Evolutionary conservation across 805 yeast genomes (phyloP), one percentile per base, ranked within the genome.

Genomic region (Cyberlindnera euphorbiae): DNA sequence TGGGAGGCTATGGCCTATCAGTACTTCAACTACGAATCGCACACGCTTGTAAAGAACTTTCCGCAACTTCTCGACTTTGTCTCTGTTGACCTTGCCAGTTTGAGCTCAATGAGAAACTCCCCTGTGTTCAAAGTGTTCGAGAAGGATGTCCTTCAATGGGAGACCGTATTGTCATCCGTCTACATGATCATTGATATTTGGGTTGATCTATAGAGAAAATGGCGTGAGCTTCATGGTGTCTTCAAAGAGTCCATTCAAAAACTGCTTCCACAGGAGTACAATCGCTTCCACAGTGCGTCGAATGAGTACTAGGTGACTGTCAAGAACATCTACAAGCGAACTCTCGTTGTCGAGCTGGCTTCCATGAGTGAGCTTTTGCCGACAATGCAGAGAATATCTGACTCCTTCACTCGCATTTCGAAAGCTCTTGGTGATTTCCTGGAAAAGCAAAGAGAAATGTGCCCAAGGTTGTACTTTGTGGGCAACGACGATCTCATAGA

Each of bases 401-500:
- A 77, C 0, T 68, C 80, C n/a, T 62, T 89, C 21, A 49, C 46
- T 5, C 75, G 69, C 44, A 72, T 86, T 2, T 70, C 79, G 30
- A 73, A 69, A 35, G 79, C 96, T 0, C 64, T 90, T 11, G 67
- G 78, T 10, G 90, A 85, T 8, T 90, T 79, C 53, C 63, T 90
- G 22, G 97, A 89, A 47, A 73, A 71, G 26, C 95, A 89, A 53
- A 64, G 97, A 44, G 80, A 73, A 28, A 41, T 67, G 1, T 90
- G 82, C 49, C 89, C 96, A 1, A 67, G 97, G 31, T 80, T 88
- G 38, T 88, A 81, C 50, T 89, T 90, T 53, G 62, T 90, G 18
- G 96, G 97, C 6, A 90, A 90, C 54, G 96, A 88, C 41, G 96
- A 90, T 54, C 60, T 90, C 21, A 62, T 90, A 23, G 95, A 86